Base-by-base conservation (phyloP, 2,329 filamentous ascomycete species). In the Aspergillus brunneoviolaceus region DNA sequence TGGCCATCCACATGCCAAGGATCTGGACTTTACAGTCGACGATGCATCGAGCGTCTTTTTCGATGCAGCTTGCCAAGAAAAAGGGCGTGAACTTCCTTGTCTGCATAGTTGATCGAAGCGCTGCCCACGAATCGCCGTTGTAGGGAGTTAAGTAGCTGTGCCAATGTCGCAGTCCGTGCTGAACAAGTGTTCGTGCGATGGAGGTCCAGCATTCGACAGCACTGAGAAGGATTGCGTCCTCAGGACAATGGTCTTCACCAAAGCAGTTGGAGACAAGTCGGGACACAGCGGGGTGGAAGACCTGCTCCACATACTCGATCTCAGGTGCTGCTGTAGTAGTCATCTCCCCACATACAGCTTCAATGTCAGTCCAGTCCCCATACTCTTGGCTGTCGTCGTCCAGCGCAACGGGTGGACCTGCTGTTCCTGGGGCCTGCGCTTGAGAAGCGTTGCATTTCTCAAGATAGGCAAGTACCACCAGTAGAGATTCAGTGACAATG, bases 301-400 rank as follows among this genome's bases (percentile, higher is more conserved):
- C 73, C 19, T 76, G 74, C 27, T 81, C 69, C 33, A 81, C 67
- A 51, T 73, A 68, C 50, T 70, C 66, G 39, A 76, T 67, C 25
- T 65, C 71, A 45, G 16, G 39, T 52, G 35, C 33, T 27, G 62
- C 65, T 14, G 66, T 50, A 42, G 66, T 58, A 29, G 67, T 58
- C 29, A 53, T 50, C 42, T 74, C 68, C 27, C 75, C 72, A 48
- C 77, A 74, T 3, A 72, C 68, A 45, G 82, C 81, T 59, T 84
- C 81, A 53, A 87, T 75, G 21, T 79, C 84, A 23, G 80, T 76
- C 75, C 82, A 85, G 60, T 86, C 84, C 31, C 85, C 85, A 66
- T 86, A 88, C 51, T 88, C 85, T 69, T 88, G 86, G 63, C 85
- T 88, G 56, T 88, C 86, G 55, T 87, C 85, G 57, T 79, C 83